Base-by-base conservation (phyloP, 73 alveolate genomes). In the Stentor roeselii region DNA sequence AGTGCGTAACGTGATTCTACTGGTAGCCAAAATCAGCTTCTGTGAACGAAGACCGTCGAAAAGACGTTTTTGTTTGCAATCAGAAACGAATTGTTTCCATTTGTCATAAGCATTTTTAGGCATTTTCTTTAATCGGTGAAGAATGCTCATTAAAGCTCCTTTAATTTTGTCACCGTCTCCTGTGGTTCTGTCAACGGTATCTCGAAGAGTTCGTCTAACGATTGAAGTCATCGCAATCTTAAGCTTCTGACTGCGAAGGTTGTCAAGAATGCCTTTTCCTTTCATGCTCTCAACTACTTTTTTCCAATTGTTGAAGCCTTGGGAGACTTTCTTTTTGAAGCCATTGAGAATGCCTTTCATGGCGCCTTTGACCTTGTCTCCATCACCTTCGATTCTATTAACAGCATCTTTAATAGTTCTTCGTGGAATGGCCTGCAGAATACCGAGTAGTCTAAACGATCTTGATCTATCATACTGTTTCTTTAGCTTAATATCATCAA, bases 391-490 rank as follows among this genome's bases (percentile, higher is more conserved):
- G n/a, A 67, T 67, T 67, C 80, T 67, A 0, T 21, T 40, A 30
- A 34, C 21, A n/a, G 41, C 80, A 67, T 67, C 80, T 67, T 2
- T 67, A 27, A 21, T 32, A 67, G 80, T 67, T 32, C 80, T 67
- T 27, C n/a, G n/a, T 67, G 80, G 80, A 0, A 67, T 67, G 27
- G 21, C 34, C 34, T 36, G 27, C 11, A 67, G 41, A 21, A 32
- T 32, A 32, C 14, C 14, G 21, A 21, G 41, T 1, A 67, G 41
- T 67, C 34, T 67, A 11, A 14, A 21, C 1, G 80, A 21, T 67
- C 80, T 67, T 30, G 34, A 1, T 21, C 21, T 34, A 32, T 67
- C 80, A 2, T 27, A 32, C 41, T 21, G n/a, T 1, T 67, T 67
- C 37, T 34, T n/a, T 34, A 32, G 21, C 21, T 40, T 27, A 2